Base-by-base conservation (phyloP, 345 rosid genomes). In the Bruguiera gymnorhiza region DNA sequence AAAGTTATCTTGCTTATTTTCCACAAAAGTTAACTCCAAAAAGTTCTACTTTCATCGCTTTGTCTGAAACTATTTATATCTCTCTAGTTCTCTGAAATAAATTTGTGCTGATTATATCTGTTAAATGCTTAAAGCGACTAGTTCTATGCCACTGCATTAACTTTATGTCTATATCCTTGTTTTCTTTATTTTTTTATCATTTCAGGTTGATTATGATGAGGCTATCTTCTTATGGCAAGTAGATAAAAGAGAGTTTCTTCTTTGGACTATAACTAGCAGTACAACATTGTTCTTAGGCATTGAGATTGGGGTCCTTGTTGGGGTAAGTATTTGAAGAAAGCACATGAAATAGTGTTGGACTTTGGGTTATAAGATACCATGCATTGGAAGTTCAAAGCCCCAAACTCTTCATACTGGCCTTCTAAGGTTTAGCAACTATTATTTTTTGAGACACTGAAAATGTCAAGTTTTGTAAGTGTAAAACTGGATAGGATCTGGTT, bases 261-360 rank as follows among this genome's bases (percentile, higher is more conserved):
- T 96, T 71, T 96, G 99, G 99, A 83, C 78, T 66, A 82, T 96
- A 73, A 96, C 99, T 66, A 76, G 84, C 65, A 68, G 85, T 27
- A 79, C 92, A 54, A 96, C 98, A 50, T 81, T 96, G 86, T 90
- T 96, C 83, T 85, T 96, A 1, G 95, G 98, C 59, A 96, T 96
- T 69, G 99, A 96, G 87, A 90, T 96, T 24, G 99, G 99, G 58
- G 98, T 92, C 79, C 92, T 96, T 81, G 79, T 90, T 68, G 99
- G 99, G 84, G 99, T 96, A 79, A 82, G 98, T 77, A 39, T 55
- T 36, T 29, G 21, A 11, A 39, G 72, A 52, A 73, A 37, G 26
- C 4, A 63, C n/a, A 36, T 27, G 30, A 20, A 8, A 56, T 8
- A 6, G 37, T 50, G 36, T 31, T 31, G 37, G 73, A 19, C 8